Base-by-base conservation (phyloP, 306 rosid species). In the Clitoria ternatea region DNA sequence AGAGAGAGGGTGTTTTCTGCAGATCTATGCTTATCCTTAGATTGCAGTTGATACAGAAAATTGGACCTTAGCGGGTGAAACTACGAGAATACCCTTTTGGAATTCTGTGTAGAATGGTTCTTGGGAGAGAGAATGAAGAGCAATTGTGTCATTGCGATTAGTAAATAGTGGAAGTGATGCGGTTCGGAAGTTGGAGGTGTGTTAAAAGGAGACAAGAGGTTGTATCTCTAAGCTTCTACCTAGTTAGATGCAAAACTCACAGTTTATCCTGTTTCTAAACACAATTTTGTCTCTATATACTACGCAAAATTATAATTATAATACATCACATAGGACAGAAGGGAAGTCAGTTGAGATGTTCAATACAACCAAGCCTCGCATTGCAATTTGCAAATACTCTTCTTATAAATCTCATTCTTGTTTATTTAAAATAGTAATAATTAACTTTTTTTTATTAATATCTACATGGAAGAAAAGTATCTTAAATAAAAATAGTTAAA, bases 1-100 rank as follows among this genome's bases (percentile, higher is more conserved):
- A 35, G 24, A 1, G 69, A 23, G 19, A 19, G 33, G 49, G 54
- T n/a, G 37, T 73, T 4, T 72, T 45, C 69, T 54, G 77, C 36
- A 52, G 65, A 36, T 73, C 82, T 70, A 54, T 62, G 66, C 83
- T 83, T 85, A 85, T 83, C 85, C 72, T 29, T 75, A 33, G 79
- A 57, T 75, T 53, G 67, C 72, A 79, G 83, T 76, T 68, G 74
- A 64, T n/a, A 76, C 80, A 64, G 81, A 61, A 53, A 53, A n/a
- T 23, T 69, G 77, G 84, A 80, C 29, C 64, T 5, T 56, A 42
- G 22, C 3, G 0, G 0, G 3, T 12, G 68, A 2, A 62, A 15
- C 74, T 64, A 82, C 89, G 0, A 0, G 11, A 62, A 47, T 57
- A 3, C 48, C 96, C 91, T 64, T 67, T 1, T n/a, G 23, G 29